Evolutionary conservation across 352 stramenopile species (phyloP).

Genomic region (Plasmopara muralis): DNA sequence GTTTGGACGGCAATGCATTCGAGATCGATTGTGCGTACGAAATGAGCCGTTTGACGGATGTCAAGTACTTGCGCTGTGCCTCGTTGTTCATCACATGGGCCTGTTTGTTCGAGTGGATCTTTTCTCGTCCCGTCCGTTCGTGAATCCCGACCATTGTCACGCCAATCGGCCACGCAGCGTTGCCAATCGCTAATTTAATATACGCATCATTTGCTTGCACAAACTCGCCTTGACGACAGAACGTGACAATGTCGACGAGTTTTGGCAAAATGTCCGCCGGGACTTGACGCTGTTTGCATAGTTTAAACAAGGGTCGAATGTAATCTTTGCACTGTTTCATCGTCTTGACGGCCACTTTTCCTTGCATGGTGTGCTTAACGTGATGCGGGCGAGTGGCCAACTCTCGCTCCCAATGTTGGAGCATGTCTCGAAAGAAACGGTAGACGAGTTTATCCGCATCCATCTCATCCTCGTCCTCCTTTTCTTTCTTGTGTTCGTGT

Average conservation of each 20-base stretch:
- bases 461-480: slow-evolving; percentile 36
- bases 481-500: slow-evolving; percentile 4
- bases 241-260: slow-evolving; percentile 92
- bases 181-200: slow-evolving; percentile 96
- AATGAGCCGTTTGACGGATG: slow-evolving; percentile 96
- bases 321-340: slow-evolving; percentile 99
- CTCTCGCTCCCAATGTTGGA: slow-evolving; percentile 92
- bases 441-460: slow-evolving; percentile 72
- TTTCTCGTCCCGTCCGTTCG: slow-evolving; percentile 90
- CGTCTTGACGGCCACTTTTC: slow-evolving; percentile 94
- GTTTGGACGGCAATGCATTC: slow-evolving; percentile 80
- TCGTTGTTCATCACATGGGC: slow-evolving; percentile 99
- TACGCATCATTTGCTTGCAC: slow-evolving; percentile 96
- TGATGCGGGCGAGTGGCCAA: slow-evolving; percentile 80
- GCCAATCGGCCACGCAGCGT: slow-evolving; percentile 97
- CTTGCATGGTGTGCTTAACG: slow-evolving; percentile 86
- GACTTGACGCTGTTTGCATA: slow-evolving; percentile 91
- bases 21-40: slow-evolving; percentile 92
- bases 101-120: slow-evolving; percentile 97
- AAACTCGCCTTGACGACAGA: slow-evolving; percentile 91
- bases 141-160: slow-evolving; percentile 99
- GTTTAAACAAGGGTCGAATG: slow-evolving; percentile 96
- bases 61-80: slow-evolving; percentile 97
- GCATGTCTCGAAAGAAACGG: slow-evolving; percentile 91
- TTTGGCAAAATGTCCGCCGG: slow-evolving; percentile 82